These are phyloP conservation scores for Maudiozyma barnettii DNA, from an alignment of 805 yeast genomes.

Conservation along the genomic window DNA sequence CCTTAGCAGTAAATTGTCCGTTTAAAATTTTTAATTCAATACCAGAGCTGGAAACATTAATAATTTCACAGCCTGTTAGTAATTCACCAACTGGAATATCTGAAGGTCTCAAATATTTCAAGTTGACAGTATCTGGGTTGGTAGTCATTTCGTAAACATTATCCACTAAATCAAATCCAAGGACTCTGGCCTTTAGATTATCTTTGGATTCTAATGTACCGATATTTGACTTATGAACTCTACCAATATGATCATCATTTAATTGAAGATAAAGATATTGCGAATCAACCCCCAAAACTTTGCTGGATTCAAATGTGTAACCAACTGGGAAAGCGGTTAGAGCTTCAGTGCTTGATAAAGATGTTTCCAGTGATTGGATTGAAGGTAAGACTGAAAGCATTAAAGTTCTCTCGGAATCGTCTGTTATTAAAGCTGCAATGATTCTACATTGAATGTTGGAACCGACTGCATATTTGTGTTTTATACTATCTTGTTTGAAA, in stretches of 20 bases:
- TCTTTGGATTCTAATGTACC: slow-evolving; percentile 45
- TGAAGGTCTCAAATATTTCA: slow-evolving; percentile 53
- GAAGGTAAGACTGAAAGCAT: slow-evolving; percentile 53
- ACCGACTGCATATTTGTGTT: slow-evolving; percentile 61
- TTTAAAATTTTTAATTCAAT: slow-evolving; percentile 56
- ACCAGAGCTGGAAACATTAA: slow-evolving; percentile 51
- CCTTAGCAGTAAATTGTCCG: slow-evolving; percentile 59
- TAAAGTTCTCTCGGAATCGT: slow-evolving; percentile 45
- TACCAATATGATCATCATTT: slow-evolving; percentile 52
- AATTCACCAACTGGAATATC: slow-evolving; percentile 74
- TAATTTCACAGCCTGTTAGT: slow-evolving; percentile 47
- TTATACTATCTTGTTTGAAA: slow-evolving; percentile 37
- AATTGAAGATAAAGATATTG: slow-evolving; percentile 48
- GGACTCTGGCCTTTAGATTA: slow-evolving; percentile 69
- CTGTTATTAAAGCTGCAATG: slow-evolving; percentile 46
- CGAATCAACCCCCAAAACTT: slow-evolving; percentile 50
- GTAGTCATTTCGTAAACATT: slow-evolving; percentile 57
- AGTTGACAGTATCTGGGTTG: slow-evolving; percentile 53
- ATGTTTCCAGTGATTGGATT: slow-evolving; percentile 28
- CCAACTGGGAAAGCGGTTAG: slow-evolving; percentile 73
- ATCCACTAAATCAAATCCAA: slow-evolving; percentile 62
- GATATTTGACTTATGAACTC: slow-evolving; percentile 68
- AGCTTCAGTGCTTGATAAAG: slow-evolving; percentile 25
- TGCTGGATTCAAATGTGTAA: slow-evolving; percentile 43
- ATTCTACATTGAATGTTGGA: slow-evolving; percentile 61